Base-by-base conservation (phyloP, 495 filamentous ascomycete genomes). In the Aspergillus kassunensis region DNA sequence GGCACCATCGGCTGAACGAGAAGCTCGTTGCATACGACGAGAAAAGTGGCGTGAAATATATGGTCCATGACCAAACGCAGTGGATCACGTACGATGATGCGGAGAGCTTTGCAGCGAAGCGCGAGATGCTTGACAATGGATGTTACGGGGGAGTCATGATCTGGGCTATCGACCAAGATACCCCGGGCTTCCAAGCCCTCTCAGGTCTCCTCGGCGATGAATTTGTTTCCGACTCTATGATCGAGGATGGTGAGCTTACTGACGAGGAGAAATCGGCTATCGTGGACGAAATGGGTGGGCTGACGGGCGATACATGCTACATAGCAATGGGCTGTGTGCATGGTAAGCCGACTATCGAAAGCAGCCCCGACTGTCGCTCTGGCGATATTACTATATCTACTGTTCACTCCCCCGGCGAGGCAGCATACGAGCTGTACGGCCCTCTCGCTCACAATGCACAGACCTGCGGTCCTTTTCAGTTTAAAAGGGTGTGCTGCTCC, bases 1-100 rank as follows among this genome's bases (percentile, higher is more conserved):
- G 18, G 30, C 44, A 34, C 3, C 25, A 20, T 7, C 25, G 43
- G 4, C 16, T 34, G 5, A 46, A 46, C 43, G n/a, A 46, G 8
- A 30, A 30, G 42, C 2, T n/a, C 2, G 16, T 59, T 58, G 0
- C 79, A 57, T 20, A 43, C 0, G 57, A 79, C 44, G 12, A 25
- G 5, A 21, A 37, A 1, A 15, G 11, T 5, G 34, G 18, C 0
- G 46, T 49, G 13, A 49, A 39, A 21, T 49, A 39, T 13, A 27
- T 37, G 12, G 12, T 35, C 12, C 39, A 23, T 9, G 23, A 49
- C 24, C 18, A 19, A 20, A 23, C 10, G 1, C 73, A 79, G 51
- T 81, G 78, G 78, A 65, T 79, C 2, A 66, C 61, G 2, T 81
- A 64, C 45, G 69, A 81, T 48, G 73, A 78, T 53, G 44, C 16